phyloP scores from a whole-genome alignment of 768 basidiomycete genomes.

The Leccinum sublutescens region DNA sequence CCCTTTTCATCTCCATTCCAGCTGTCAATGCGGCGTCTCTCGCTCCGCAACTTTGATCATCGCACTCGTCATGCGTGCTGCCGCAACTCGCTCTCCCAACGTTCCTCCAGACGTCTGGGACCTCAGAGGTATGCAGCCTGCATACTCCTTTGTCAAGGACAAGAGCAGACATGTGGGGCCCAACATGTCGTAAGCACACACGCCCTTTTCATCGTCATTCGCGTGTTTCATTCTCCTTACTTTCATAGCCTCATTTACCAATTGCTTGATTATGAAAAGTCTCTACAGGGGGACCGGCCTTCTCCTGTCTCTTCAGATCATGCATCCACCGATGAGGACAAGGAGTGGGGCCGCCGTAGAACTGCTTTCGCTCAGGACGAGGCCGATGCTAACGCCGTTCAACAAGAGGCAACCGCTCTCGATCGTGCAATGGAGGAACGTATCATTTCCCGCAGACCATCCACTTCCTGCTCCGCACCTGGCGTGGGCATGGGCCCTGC shows the following conservation, averaged over 20 bases:
- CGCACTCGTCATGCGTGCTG: constrained; percentile 92
- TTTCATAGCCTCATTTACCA: constrained; percentile 82
- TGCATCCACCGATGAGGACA: constrained; percentile 64
- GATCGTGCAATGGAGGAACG: constrained; percentile 90
- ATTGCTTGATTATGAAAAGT: constrained; percentile 86
- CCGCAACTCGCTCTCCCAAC: constrained; percentile 59
- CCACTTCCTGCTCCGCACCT: constrained; percentile 61
- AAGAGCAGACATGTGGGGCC: constrained; percentile 88
- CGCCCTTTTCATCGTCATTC: constrained; percentile 23
- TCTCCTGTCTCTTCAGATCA: constrained; percentile 55
- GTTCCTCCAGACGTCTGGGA: constrained; percentile 77
- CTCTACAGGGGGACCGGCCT: constrained; percentile 48
- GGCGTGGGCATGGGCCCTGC: constrained; percentile 66
- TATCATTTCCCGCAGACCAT: constrained; percentile 69
- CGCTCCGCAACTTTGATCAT: constrained; percentile 88
- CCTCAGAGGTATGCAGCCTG: constrained; percentile 84
- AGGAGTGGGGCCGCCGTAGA: constrained; percentile 77
- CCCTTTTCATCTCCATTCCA: constrained; percentile 32
- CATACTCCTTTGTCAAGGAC: constrained; percentile 86
- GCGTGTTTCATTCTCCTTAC: constrained; percentile 22
- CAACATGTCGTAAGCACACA: constrained; percentile 83
- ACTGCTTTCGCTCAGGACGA: constrained; percentile 46
- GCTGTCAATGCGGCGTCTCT: constrained; percentile 93
- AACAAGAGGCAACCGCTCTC: constrained; percentile 78
- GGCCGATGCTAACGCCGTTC: constrained; percentile 52